Evolutionary conservation across 2,329 filamentous ascomycete species (phyloP), one percentile per base, ranked within the genome.

Genomic region (Bipolaris zeicola): DNA sequence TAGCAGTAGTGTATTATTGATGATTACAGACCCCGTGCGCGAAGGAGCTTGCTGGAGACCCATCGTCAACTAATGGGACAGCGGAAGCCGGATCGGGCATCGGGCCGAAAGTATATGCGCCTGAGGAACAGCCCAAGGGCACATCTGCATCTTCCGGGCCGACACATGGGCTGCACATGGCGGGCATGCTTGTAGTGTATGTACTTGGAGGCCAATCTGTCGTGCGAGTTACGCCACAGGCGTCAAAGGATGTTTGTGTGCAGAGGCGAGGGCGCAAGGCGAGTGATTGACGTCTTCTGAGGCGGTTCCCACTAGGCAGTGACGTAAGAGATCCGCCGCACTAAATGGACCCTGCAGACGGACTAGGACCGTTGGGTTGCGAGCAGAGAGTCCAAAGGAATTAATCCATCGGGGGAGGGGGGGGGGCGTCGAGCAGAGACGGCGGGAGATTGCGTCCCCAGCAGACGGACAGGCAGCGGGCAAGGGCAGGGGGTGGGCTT

Each of bases 191-290:
- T 39, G 50, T 56, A 45, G 52, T 39, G 50, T 56, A 45, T 51
- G 26, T 47, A 26, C 18, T 41, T 14, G 34, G 26, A 20, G 39
- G 14, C 37, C n/a, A 14, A 34, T n/a, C 5, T 42, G 14, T 42
- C 14, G 42, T 51, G n/a, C 26, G 31, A 16, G 26, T 39, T 37
- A 49, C 43, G 60, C 58, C 53, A 63, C 55, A 60, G 61, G 58
- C 65, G 55, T 63, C 60, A 51, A 56, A 55, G 46, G 48, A 28
- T 66, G 66, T 67, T 64, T 66, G 64, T 66, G 50, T 42, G 54
- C 37, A 43, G 33, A 22, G 7, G 39, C 41, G 5, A 16, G 34
- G 26, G 8, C 2, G 26, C 26, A 7, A 36, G 44, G 50, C 52
- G 52, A 58, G 60, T 31, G 58, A 65, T 60, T 56, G 50, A 52